Conservation (phyloP, 129 eudicot species). For the Flaveria ramosissima region DNA sequence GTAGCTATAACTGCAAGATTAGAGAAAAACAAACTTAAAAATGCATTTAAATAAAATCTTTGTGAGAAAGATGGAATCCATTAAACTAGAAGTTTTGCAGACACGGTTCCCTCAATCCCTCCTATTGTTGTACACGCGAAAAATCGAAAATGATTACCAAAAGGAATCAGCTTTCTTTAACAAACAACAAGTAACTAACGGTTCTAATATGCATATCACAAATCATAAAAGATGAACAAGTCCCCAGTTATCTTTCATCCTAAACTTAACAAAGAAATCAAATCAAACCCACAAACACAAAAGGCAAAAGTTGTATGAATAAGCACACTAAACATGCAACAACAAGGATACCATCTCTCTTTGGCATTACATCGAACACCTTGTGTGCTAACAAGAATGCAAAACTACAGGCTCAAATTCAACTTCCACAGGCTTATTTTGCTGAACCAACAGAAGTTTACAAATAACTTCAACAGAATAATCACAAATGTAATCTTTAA, state of each 20-base stretch:
- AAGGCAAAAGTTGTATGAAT: background rate
- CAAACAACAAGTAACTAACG: no score
- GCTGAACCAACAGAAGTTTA: background rate
- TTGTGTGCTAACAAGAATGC: conserved; percentile 1
- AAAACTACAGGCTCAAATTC: background rate
- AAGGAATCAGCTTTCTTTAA: no score
- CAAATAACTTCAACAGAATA: background rate
- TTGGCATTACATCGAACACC: conserved; percentile 28
- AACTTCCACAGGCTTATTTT: background rate
- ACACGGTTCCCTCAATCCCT: no score
- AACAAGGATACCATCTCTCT: conserved; percentile 15
- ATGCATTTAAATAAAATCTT: background rate
- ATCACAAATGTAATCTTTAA: background rate
- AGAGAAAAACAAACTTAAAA: background rate
- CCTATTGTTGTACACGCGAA: no score
- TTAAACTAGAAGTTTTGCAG: background rate
- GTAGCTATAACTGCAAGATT: conserved; percentile 27
- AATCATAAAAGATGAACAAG: background rate
- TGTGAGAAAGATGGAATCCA: background rate
- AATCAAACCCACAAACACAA: background rate
- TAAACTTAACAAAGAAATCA: background rate
- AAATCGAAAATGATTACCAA: no score
- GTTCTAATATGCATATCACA: no score
- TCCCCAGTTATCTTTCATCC: background rate
- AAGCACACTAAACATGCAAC: background rate